These are phyloP conservation scores for Plectosphaerella sp. DNA, from an alignment of 2,329 filamentous ascomycete genomes.

Conservation along the genomic window DNA sequence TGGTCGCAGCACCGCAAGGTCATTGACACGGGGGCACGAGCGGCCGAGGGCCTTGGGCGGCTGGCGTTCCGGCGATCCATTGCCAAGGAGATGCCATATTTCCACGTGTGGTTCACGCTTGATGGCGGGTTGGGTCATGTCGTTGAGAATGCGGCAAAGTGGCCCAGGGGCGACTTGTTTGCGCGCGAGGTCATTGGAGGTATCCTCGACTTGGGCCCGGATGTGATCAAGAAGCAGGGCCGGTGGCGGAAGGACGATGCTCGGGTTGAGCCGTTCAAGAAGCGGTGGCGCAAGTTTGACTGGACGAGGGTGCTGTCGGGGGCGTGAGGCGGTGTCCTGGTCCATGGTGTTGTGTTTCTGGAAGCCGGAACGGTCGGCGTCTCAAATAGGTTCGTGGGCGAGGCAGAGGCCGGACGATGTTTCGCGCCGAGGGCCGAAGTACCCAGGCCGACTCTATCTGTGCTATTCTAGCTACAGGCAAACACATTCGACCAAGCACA, in stretches of 20 bases:
- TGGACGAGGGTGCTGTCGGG: slow-evolving; percentile 63
- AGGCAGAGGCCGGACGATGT: no score
- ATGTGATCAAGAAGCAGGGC: slow-evolving; percentile 86
- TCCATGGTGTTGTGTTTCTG: neutral
- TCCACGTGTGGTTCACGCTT: slow-evolving; percentile 92
- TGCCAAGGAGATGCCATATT: slow-evolving; percentile 97
- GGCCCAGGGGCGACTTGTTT: slow-evolving; percentile 90
- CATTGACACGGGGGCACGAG: slow-evolving; percentile 72
- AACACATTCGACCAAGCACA: no score
- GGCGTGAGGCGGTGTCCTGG: slow-evolving; percentile 6
- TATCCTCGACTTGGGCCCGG: slow-evolving; percentile 78
- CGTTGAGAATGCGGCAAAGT: slow-evolving; percentile 78
- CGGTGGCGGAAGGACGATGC: slow-evolving; percentile 70
- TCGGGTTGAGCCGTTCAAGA: slow-evolving; percentile 73
- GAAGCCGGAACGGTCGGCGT: neutral
- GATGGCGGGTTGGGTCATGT: slow-evolving; percentile 92
- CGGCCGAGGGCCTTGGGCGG: slow-evolving; percentile 65
- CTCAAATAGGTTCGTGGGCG: neutral
- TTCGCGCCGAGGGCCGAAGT: no score
- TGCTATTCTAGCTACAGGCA: no score
- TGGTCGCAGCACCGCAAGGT: slow-evolving; percentile 95
- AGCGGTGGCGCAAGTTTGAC: slow-evolving; percentile 88
- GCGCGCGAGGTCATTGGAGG: slow-evolving; percentile 88
- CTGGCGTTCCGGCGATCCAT: slow-evolving; percentile 76
- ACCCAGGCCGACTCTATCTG: no score